A percentile compares a stretch with the other conserved stretches of the same genome.
phyloP scores from a whole-genome alignment of 371 early-diverging fungal genomes.

The Rozella allomycis region DNA sequence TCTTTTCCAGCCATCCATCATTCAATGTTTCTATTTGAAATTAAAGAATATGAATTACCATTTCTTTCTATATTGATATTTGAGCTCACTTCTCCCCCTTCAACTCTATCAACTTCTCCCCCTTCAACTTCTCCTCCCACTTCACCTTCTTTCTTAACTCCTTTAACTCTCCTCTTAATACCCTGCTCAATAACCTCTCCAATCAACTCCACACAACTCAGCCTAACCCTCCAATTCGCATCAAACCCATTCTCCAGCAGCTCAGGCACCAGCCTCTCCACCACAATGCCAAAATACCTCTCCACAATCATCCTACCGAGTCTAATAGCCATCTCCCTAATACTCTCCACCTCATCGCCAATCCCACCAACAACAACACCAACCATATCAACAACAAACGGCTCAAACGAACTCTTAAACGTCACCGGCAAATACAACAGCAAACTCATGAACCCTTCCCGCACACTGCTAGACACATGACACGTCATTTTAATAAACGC shows the following conservation, averaged over 20 bases:
- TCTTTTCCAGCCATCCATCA: no score
- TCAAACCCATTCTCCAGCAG: conserved; percentile 71
- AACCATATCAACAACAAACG: conserved; percentile 62
- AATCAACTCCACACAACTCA: conserved; percentile 75
- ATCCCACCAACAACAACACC: conserved; percentile 70
- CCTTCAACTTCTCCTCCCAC: conserved; percentile 17
- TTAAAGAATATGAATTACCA: no score
- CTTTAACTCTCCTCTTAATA: conserved; percentile 49
- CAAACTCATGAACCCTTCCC: conserved; percentile 86
- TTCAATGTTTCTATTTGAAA: no score
- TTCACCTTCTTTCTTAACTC: conserved; percentile 7
- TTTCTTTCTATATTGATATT: no score
- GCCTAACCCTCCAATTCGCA: conserved; percentile 84
- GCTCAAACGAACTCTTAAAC: conserved; percentile 67
- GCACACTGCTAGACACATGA: conserved; percentile 37
- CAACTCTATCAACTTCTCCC: conserved; percentile 16
- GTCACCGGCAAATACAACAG: conserved; percentile 86
- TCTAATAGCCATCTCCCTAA: conserved; percentile 46
- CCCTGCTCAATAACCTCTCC: conserved; percentile 83
- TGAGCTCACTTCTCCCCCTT: conserved; percentile 23
- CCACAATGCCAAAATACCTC: conserved; percentile 63
- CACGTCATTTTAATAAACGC: conserved; percentile 17
- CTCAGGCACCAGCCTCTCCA: conserved; percentile 73
- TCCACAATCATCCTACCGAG: conserved; percentile 73
- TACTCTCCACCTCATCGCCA: conserved; percentile 83